Conservation (phyloP, 257 asterid species). For the Paraleonurus japonicus region DNA sequence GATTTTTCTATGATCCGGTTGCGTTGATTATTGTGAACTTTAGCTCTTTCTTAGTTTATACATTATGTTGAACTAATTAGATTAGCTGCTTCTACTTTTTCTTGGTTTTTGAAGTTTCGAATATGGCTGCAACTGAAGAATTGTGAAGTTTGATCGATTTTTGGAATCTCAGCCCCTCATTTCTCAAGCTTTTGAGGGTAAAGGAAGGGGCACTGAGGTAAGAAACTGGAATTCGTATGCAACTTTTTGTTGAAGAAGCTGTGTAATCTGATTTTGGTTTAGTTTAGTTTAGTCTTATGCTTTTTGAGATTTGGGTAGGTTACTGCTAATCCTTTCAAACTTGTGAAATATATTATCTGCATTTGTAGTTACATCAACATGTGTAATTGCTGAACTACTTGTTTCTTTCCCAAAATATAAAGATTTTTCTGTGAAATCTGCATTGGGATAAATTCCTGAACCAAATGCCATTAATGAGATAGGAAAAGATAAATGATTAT, state of each 20-base stretch:
- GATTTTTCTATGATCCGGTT: background rate
- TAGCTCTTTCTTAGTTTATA: background rate
- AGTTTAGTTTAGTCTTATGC: background rate
- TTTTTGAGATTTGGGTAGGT: background rate
- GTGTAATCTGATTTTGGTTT: conserved; percentile 8
- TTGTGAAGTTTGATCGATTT: conserved; percentile 3
- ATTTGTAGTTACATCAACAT: background rate
- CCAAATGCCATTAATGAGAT: background rate
- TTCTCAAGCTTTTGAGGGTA: conserved; percentile 14
- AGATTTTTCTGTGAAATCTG: background rate
- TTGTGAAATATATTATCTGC: background rate
- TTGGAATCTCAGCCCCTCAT: conserved; percentile 11
- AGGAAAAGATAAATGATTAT: background rate
- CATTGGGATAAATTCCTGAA: background rate
- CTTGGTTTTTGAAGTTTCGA: conserved; percentile 14
- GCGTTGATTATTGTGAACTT: background rate
- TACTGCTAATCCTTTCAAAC: background rate
- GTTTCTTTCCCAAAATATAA: background rate
- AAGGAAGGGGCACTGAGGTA: conserved; percentile 16
- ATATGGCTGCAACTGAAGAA: conserved; percentile 10
- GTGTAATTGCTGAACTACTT: background rate
- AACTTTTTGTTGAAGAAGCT: background rate
- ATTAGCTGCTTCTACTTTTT: background rate
- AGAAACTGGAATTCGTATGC: background rate
- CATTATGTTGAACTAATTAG: background rate